Evolutionary conservation across 1,284 basidiomycete genomes (phyloP), one percentile per base, ranked within the genome.

Genomic region (Puccinia hordei): DNA sequence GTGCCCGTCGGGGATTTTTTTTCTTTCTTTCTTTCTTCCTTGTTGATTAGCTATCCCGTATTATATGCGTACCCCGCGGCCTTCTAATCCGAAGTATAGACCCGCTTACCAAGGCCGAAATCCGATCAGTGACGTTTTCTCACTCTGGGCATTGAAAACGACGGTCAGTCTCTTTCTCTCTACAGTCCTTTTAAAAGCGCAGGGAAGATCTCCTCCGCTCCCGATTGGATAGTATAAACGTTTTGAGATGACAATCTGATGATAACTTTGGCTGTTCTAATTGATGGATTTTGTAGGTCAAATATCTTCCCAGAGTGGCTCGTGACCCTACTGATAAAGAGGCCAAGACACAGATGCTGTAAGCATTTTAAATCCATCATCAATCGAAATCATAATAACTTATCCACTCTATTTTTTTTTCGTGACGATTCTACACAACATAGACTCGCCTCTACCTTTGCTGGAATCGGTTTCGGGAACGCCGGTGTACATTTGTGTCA

Each of bases 71-170:
- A 90, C 89, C 0, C 95, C 95, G 19, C 90, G 96, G 49, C 96
- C 96, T 0, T 85, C 89, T 19, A 97, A 98, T 87, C 95, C 95
- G 2, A 91, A 95, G 69, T 87, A 94, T 75, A 89, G 96, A 68
- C 95, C 87, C 1, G 93, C 95, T 10, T 98, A 98, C 85, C 95
- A 98, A 87, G 95, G 95, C 69, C 92, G 93, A 83, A 98, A 98
- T 86, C 95, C 95, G 6, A 93, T 97, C 9, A 85, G 94, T 6
- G 95, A 98, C 85, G 93, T 98, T 76, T 98, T 98, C 87, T 95
- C 94, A 8, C 88, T 92, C 82, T 98, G 95, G 95, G 95, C 96
- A 4, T 87, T 98, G 81, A 90, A 91, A 85, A 93, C 94, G 44
- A 94, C 94, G 0, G 91, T 78, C 33, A 71, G 66, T 33, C 33